phyloP scores from a whole-genome alignment of 768 basidiomycete species.

The Tricholoma furcatifolium region DNA sequence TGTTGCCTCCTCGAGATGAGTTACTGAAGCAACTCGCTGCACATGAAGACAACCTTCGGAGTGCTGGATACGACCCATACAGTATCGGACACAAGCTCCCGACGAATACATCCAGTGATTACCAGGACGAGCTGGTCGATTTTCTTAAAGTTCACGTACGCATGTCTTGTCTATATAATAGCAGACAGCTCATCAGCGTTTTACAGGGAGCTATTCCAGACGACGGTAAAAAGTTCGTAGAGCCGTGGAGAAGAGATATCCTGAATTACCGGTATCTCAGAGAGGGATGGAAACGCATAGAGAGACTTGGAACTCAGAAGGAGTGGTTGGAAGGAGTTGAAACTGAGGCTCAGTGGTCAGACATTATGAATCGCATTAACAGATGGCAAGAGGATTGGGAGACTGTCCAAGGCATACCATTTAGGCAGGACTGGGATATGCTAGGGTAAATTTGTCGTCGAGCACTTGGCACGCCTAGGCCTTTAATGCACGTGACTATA shows the following conservation, averaged over 20 bases:
- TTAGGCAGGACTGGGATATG: slow-evolving; percentile 6
- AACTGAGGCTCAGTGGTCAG: slow-evolving; percentile 52
- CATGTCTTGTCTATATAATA: neutral
- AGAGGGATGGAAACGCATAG: slow-evolving; percentile 45
- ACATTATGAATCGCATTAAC: slow-evolving; percentile 44
- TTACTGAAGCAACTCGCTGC: slow-evolving; percentile 39
- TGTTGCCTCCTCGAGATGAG: slow-evolving; percentile 39
- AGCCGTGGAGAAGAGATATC: slow-evolving; percentile 44
- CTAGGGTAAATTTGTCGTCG: neutral
- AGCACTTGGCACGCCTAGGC: too few relatives aligned
- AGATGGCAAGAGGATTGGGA: slow-evolving; percentile 58
- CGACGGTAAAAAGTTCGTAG: slow-evolving; percentile 45
- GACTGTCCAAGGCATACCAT: slow-evolving; percentile 22
- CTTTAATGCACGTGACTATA: slow-evolving; percentile 5
- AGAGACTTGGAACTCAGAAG: slow-evolving; percentile 34
- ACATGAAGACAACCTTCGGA: slow-evolving; percentile 39
- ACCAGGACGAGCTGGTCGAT: slow-evolving; percentile 38
- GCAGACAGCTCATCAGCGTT: neutral
- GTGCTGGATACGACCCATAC: slow-evolving; percentile 48
- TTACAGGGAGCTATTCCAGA: slow-evolving; percentile 37
- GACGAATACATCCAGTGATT: slow-evolving; percentile 32
- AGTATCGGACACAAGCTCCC: slow-evolving; percentile 45
- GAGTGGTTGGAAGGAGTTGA: slow-evolving; percentile 48
- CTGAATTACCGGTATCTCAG: slow-evolving; percentile 32
- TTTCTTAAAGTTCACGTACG: slow-evolving; percentile 31